A percentile compares a stretch with the other conserved stretches of the same genome.
phyloP scores from a whole-genome alignment of 352 stramenopile genomes.

The Saprolegnia diclina region DNA sequence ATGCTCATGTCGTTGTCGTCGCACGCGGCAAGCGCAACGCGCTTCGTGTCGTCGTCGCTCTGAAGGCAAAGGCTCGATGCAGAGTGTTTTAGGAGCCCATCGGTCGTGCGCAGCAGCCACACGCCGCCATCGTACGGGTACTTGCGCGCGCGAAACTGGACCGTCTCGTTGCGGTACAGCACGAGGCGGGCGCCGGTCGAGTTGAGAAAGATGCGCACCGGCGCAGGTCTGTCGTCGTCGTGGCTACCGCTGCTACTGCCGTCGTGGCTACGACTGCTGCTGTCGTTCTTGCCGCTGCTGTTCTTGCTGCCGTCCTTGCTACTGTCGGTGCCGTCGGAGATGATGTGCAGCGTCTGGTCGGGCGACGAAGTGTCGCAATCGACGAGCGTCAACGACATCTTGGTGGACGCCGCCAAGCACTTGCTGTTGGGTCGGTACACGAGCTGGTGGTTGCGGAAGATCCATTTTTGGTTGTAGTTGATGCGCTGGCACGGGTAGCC shows the following conservation, averaged over 20 bases:
- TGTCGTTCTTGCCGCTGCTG: not conserved
- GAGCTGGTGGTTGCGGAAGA: not conserved
- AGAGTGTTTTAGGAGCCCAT: not conserved
- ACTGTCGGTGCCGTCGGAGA: not conserved
- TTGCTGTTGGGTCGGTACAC: not conserved
- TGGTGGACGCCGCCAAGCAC: not conserved
- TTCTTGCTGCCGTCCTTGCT: not conserved
- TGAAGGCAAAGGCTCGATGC: not conserved
- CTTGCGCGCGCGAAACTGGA: constrained; percentile 4
- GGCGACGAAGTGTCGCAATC: not conserved
- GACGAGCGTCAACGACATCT: not conserved
- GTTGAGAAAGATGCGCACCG: constrained; percentile 9
- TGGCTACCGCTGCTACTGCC: not conserved
- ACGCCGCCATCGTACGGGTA: not conserved
- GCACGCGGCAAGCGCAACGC: not conserved
- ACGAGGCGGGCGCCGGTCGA: not conserved
- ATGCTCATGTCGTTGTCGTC: constrained; percentile 4
- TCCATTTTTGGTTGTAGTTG: constrained; percentile 21
- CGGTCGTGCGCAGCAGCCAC: not conserved
- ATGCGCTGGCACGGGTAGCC: not conserved
- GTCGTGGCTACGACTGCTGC: not conserved
- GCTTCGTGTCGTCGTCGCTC: not conserved
- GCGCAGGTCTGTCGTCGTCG: not conserved
- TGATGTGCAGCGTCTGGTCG: not conserved
- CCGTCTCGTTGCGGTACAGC: not conserved